Evolutionary conservation across 1,139 yeast species (phyloP), one percentile per base, ranked within the genome.

Genomic region (Hanseniaspora sp.): DNA sequence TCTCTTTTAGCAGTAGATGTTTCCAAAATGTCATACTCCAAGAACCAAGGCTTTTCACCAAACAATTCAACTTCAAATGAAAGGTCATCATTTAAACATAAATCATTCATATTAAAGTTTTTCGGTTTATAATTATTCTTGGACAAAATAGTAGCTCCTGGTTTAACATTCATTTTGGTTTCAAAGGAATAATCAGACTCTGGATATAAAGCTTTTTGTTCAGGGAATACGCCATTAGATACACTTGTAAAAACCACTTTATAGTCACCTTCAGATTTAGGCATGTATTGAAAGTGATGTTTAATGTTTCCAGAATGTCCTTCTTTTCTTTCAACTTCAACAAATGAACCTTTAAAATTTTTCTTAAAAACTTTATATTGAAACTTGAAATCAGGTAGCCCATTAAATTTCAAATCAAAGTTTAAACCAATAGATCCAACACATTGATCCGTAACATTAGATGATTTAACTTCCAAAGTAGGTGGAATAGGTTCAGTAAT

Each of bases 391-490:
- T 97, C 97, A 0, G 95, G 84, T 31, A 80, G 76, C 15, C 98
- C 98, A 6, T 77, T 70, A 53, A 86, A 74, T 1, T 76, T 68
- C 53, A 83, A 67, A 48, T 79, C 82, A 59, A 90, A 88, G 48
- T 77, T 77, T 56, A 87, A 80, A 0, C 97, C 98, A 9, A 87
- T 82, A 53, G 90, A 86, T 0, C 98, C 98, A 37, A 94, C 85
- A 70, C 99, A 92, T 56, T 83, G 79, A 63, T 92, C 97, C 39
- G 80, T 72, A 2, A 90, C 79, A 2, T 88, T 81, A 3, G 73
- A 71, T 0, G 86, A 77, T 5, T 64, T 59, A 6, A 84, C 79
- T 53, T 65, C 71, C 60, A 80, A 74, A 56, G 64, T 67, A 2
- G 92, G 92, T 23, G 79, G 70, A 7, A 73, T 67, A 3, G 83